Base-by-base conservation (phyloP, 768 basidiomycete species). In the Collybia mongolica region DNA sequence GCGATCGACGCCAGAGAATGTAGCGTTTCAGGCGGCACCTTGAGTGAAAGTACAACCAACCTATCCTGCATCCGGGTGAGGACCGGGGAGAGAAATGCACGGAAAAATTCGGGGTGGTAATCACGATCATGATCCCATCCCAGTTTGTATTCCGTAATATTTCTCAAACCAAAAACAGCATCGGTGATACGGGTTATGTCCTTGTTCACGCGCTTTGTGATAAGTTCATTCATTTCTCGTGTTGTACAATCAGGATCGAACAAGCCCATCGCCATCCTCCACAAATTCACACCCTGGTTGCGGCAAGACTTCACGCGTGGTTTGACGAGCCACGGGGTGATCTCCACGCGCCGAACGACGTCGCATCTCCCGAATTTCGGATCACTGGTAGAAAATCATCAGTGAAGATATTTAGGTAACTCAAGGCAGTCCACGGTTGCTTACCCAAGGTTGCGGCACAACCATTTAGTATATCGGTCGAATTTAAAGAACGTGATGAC, bases 311-410 rank as follows among this genome's bases (percentile, higher is more conserved):
- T 68, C 38, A 62, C 63, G 42, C 59, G 62, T 1, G 64, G 70
- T 45, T 67, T 63, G 12, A 76, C 66, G 19, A 67, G 58, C 76
- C 75, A 77, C 20, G 76, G 75, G 39, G 64, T 57, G 28, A 78
- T 64, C 19, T 52, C 59, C 49, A 77, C 59, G 24, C 64, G 56
- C 36, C 62, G 69, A 18, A 75, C 73, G 29, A 65, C 54, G 5
- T 51, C 44, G 12, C 65, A 65, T 15, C 50, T 43, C 11, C 63
- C 61, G n/a, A 67, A 60, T 39, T 61, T 49, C 6, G 41, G 64
- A 57, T 69, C 57, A 39, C 68, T 69, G 46, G 19, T 28, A 14
- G 32, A 32, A 32, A 9, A 29, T 45, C 39, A 28, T 24, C 12
- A 36, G 15, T 36, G 28, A 46, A 36, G 22, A 7, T 6, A 32